Percentiles rank a stretch among this genome's conserved stretches.
Evolutionary conservation across 805 yeast species (phyloP).

Genomic region (Wickerhamomyces bisporus): DNA sequence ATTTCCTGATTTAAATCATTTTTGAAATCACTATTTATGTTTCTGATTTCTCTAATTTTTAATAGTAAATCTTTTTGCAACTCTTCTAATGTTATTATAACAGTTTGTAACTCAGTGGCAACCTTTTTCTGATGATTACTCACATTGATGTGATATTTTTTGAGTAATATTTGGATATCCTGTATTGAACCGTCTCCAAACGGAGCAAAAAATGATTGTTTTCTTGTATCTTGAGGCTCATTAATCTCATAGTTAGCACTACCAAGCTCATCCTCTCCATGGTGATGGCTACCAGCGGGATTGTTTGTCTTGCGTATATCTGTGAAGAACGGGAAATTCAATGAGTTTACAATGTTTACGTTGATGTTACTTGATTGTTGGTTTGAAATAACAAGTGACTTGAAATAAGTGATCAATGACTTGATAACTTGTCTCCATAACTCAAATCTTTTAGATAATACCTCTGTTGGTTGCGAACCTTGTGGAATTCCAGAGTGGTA

Average conservation of each 20-base stretch:
- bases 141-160: constrained; percentile 61
- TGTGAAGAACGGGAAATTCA: constrained; percentile 39
- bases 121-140: constrained; percentile 52
- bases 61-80: constrained; percentile 67
- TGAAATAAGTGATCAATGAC: constrained; percentile 68
- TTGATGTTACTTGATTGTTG: constrained; percentile 84
- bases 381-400: constrained; percentile 74
- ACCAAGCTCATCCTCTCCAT: too few relatives aligned
- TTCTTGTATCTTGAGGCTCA: constrained; percentile 26
- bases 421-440: constrained; percentile 82
- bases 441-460: constrained; percentile 73
- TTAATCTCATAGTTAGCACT: constrained; percentile 23
- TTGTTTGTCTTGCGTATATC: constrained; percentile 10
- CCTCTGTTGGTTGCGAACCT: constrained; percentile 74
- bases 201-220: constrained; percentile 57
- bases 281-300: too few relatives aligned
- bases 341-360: constrained; percentile 71
- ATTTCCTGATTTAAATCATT: constrained; percentile 68
- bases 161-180: constrained; percentile 70
- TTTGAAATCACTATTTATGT: constrained; percentile 77
- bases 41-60: constrained; percentile 82
- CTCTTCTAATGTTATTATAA: constrained; percentile 65
- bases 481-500: constrained; percentile 47
- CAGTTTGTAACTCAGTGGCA: constrained; percentile 51
- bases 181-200: constrained; percentile 73